Evolutionary conservation across 192 early-diverging fungal species (phyloP), one percentile per base, ranked within the genome.

Genomic region (Coemansia sp.): DNA sequence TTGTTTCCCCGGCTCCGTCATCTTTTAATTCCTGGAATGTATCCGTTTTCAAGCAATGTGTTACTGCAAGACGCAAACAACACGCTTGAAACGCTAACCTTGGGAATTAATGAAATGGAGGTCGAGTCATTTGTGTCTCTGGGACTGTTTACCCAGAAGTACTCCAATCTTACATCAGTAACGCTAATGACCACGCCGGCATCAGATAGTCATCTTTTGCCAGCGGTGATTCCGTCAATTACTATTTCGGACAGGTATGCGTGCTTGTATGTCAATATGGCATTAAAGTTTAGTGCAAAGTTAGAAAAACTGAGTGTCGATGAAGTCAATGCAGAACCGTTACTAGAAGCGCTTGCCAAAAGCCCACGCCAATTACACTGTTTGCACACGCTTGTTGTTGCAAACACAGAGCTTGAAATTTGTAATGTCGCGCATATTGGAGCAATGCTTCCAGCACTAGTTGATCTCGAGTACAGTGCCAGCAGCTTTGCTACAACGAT

Each of bases 31-130:
- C 67, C 67, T 0, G 60, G 67, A 5, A 56, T 49, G 3, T 69
- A 39, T 27, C 67, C 67, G 12, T 69, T 69, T 45, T 54, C 55
- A 55, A 63, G 63, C 22, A 22, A 19, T 22, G 20, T 26, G 7
- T 24, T 54, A 1, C 13, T 54, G 22, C 18, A 24, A 24, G 52
- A 54, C 10, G 13, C 11, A 23, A 24, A 23, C 52, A 23, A 23
- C 14, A 54, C 27, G 26, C 22, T 54, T 8, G 52, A 54, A 14
- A 29, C 52, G 13, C 24, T 54, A 24, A 23, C 26, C 4, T 4
- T 54, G 18, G 52, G 52, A 23, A 24, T 54, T 16, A 23, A 24
- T 14, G 26, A 24, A 9, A 9, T 26, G 22, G 13, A 27, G 20
- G 52, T 54, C 1, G 52, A 54, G 52, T 27, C 23, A 14, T 54